These are phyloP conservation scores for Hibiscus syriacus DNA, from an alignment of 345 rosid species.

Conservation along the genomic window DNA sequence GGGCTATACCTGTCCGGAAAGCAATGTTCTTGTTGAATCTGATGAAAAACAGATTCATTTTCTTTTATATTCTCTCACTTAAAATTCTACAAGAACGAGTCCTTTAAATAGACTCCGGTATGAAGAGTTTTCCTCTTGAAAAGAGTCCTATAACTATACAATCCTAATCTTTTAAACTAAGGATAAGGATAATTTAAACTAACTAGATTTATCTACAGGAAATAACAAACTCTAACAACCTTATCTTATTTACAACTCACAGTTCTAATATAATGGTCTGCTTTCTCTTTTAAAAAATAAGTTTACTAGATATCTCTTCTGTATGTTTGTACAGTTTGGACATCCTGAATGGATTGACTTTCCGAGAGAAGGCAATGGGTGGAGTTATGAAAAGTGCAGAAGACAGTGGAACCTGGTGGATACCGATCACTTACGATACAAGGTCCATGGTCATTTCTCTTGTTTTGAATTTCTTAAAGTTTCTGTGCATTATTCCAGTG, in stretches of 20 bases:
- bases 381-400: conserved; percentile 79
- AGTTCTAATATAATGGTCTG: neutral
- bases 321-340: conserved; percentile 51
- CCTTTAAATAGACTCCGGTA: no score
- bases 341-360: conserved; percentile 90
- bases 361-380: conserved; percentile 78
- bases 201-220: no score
- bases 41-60: no score
- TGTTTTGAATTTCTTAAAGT: neutral
- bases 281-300: neutral
- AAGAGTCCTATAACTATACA: no score
- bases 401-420: conserved; percentile 64
- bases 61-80: no score
- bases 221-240: no score
- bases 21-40: no score
- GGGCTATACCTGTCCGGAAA: conserved; percentile 1
- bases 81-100: no score
- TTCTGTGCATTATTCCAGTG: neutral
- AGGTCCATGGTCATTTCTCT: conserved; percentile 31
- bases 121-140: no score
- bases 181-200: no score
- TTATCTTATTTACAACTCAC: no score
- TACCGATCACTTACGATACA: conserved; percentile 56
- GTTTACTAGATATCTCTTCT: conserved; percentile 2
- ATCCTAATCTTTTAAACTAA: no score